A percentile compares a stretch with the other conserved stretches of the same genome.
Conservation (phyloP, 2,329 filamentous ascomycete genomes). For the Diplodia sapinea region DNA sequence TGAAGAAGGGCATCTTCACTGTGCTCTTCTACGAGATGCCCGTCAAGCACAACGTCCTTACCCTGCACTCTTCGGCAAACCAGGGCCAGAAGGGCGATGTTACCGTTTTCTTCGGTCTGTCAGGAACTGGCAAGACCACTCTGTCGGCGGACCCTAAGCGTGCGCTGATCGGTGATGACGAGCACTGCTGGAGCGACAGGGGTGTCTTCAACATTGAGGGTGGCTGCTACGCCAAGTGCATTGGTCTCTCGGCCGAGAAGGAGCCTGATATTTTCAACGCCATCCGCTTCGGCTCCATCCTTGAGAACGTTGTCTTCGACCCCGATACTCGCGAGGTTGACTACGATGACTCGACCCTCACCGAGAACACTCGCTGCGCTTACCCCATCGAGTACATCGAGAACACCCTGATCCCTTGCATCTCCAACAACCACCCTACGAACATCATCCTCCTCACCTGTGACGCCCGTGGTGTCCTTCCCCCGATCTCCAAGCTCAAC, state of each 20-base stretch:
- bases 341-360: conserved; percentile 93
- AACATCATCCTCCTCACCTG: conserved; percentile 99
- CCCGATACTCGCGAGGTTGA: conserved; percentile 86
- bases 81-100: conserved; percentile 94
- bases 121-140: conserved; percentile 98
- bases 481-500: conserved; percentile 96
- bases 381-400: conserved; percentile 99
- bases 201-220: conserved; percentile 99
- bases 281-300: conserved; percentile 94
- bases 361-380: conserved; percentile 97
- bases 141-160: conserved; percentile 97
- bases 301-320: conserved; percentile 99
- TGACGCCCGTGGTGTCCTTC: conserved; percentile 95
- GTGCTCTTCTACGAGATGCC: conserved; percentile 99
- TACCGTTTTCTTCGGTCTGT: conserved; percentile 98
- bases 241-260: conserved; percentile 96
- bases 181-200: conserved; percentile 98
- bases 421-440: conserved; percentile 83
- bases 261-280: conserved; percentile 97
- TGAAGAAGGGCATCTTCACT: conserved; percentile 99
- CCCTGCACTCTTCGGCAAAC: conserved; percentile 97
- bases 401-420: conserved; percentile 98
- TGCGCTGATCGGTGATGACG: conserved; percentile 94
- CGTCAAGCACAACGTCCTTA: conserved; percentile 98
- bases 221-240: conserved; percentile 98